Evolutionary conservation across 2,329 filamentous ascomycete species (phyloP), one percentile per base, ranked within the genome.

Genomic region (Lachnellula hyalina): DNA sequence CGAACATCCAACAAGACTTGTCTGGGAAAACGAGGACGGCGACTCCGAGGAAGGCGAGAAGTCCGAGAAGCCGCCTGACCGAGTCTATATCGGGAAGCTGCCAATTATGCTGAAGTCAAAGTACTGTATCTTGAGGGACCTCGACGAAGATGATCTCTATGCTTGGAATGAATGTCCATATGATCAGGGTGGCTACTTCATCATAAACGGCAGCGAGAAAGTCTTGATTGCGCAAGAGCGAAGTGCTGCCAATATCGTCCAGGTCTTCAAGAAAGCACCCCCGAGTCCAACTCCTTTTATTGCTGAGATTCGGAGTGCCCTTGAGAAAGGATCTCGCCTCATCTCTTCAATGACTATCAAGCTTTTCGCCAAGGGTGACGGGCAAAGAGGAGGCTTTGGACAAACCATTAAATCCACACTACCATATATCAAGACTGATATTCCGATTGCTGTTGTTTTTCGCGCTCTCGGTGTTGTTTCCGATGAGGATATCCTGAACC

Each of bases 161-260:
- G 80, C 89, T 47, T 86, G 95, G 72, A 96, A 96, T 69, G 94
- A 99, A 74, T 99, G 94, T 64, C 94, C 94, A 0, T 99, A 96
- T 72, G 94, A 99, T 68, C 94, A 96, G 69, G 94, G 94, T 63
- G 94, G 94, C 62, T 99, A 99, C 74, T 99, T 99, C 69, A 90
- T 99, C 66, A 99, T 99, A 79, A 99, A 99, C 75, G 94, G 94
- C 44, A 96, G 90, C 73, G 94, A 99, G 71, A 99, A 99, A 79
- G 94, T 99, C 21, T 76, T 99, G 64, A 99, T 99, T 66, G 94
- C 94, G 1, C 94, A 99, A 71, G 94, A 99, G 73, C 88, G 94
- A 59, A 96, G 92, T 70, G 94, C 94, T 41, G 94, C 93, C 68
- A 99, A 99, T 69, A 99, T 97, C 56, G 94, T 99, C 5, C 94